phyloP scores from a whole-genome alignment of 495 filamentous ascomycete species.

The Hyaloscypha finlandica region DNA sequence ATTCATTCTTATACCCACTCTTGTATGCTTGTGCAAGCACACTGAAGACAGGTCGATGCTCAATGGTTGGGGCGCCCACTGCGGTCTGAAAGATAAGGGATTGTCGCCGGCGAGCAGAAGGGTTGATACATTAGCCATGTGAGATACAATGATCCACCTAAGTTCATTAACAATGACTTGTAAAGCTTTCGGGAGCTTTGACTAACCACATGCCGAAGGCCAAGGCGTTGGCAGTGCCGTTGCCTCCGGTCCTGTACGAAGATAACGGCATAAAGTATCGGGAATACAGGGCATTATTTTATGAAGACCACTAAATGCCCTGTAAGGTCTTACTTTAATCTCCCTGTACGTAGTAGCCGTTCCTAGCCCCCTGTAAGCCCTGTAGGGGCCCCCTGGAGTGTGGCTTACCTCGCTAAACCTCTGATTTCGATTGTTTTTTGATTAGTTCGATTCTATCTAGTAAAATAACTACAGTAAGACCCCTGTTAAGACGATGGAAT shows the following conservation, averaged over 20 bases:
- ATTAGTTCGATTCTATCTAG: too few species aligned
- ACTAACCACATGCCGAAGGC: slow-evolving; percentile 49
- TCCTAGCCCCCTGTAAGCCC: too few species aligned
- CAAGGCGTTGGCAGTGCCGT: slow-evolving; percentile 44
- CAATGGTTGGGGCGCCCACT: neutral
- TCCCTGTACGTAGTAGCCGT: too few species aligned
- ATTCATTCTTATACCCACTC: slow-evolving; percentile 28
- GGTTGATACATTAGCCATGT: slow-evolving; percentile 31
- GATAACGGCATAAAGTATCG: too few species aligned
- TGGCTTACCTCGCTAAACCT: too few species aligned
- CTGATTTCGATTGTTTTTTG: too few species aligned
- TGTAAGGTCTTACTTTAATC: too few species aligned
- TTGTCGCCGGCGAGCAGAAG: slow-evolving; percentile 35
- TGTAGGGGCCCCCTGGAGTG: too few species aligned
- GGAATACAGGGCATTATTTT: too few species aligned
- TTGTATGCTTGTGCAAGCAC: slow-evolving; percentile 24
- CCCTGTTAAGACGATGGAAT: too few species aligned
- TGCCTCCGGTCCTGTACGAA: slow-evolving; percentile 40
- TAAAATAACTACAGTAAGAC: too few species aligned
- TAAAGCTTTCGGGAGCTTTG: neutral
- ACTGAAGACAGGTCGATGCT: neutral
- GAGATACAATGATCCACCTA: slow-evolving; percentile 33
- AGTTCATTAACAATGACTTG: neutral
- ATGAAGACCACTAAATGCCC: too few species aligned
- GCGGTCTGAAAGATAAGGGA: slow-evolving; percentile 29